Base-by-base conservation (phyloP, 371 early-diverging fungal genomes). In the Syncephalastrum sp. region DNA sequence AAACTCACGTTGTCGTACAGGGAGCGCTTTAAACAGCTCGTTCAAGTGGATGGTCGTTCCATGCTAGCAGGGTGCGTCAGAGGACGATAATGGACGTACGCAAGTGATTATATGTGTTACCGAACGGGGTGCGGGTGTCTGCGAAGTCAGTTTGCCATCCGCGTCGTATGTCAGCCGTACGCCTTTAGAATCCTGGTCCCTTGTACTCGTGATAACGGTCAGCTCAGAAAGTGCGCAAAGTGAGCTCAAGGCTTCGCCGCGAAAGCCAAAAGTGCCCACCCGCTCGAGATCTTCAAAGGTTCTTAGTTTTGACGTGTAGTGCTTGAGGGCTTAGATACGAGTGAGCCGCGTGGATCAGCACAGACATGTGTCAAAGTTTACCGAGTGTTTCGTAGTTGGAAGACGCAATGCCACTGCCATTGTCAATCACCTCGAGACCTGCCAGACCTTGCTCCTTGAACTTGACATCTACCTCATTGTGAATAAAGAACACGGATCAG, bases 1-100 rank as follows among this genome's bases (percentile, higher is more conserved):
- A 62, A 95, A 89, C 57, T 97, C 97, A 41, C 79, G 79, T 43
- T 77, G 72, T n/a, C 99, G 84, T 3, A 99, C 96, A 3, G 99
- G 99, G 66, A 94, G 77, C 5, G 82, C 67, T 14, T 88, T 81
- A 70, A 99, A 99, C 27, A 99, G 63, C 19, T 88, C 81, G 12
- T 65, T 59, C 38, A 99, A 61, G 19, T 72, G 74, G 4, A 98
- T 82, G 0, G 94, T 95, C 3, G 98, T 97, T 3, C 99, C 99
- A 59, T 47, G 57, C 72, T 79, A 68, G 19, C 8, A 33, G 38
- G 0, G 10, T 8, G 10, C 5, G 38, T 33, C 38, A 33, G 38
- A 10, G 1, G 14, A 23, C n/a, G 44, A 14, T 10, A 7, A 6
- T 33, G 7, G 19, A 42, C 15, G 23, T n/a, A 47, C 56, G 24